phyloP scores from a whole-genome alignment of 768 basidiomycete genomes.

The Strobilomyces confusus region DNA sequence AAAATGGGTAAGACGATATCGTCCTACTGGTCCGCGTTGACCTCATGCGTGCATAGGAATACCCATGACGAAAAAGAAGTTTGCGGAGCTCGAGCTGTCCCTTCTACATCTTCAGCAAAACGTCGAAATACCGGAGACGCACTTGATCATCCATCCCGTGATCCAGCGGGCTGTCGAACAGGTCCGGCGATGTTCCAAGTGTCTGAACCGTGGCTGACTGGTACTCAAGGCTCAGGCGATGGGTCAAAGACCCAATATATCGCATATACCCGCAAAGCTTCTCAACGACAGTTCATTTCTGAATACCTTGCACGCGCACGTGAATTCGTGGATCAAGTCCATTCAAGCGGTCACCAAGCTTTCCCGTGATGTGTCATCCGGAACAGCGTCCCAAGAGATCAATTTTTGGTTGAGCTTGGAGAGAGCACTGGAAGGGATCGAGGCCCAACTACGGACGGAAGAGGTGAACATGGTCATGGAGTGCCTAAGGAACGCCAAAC shows the following conservation, averaged over 20 bases:
- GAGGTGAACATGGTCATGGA: constrained; percentile 93
- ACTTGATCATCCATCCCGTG: constrained; percentile 85
- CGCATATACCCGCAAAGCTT: constrained; percentile 65
- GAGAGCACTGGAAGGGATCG: constrained; percentile 88
- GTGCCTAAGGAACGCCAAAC: constrained; percentile 90
- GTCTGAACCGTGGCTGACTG: constrained; percentile 30
- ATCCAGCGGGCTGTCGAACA: constrained; percentile 87
- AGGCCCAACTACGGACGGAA: constrained; percentile 85
- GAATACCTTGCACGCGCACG: constrained; percentile 88
- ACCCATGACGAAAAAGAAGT: constrained; percentile 98
- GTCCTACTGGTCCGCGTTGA: neutral
- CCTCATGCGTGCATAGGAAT: constrained; percentile 50
- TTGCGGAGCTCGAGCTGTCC: constrained; percentile 94
- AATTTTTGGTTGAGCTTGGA: constrained; percentile 99
- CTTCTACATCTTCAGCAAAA: constrained; percentile 96
- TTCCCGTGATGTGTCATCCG: constrained; percentile 87
- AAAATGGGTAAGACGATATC: constrained; percentile 64
- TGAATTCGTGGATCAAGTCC: constrained; percentile 97
- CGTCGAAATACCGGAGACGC: constrained; percentile 97
- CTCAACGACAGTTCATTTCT: constrained; percentile 89
- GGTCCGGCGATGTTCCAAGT: constrained; percentile 24
- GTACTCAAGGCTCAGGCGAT: constrained; percentile 40
- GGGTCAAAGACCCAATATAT: constrained; percentile 66
- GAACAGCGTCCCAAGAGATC: constrained; percentile 97
- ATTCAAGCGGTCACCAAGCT: constrained; percentile 96